Base-by-base conservation (phyloP, 306 rosid species). In the Biancaea sappan region DNA sequence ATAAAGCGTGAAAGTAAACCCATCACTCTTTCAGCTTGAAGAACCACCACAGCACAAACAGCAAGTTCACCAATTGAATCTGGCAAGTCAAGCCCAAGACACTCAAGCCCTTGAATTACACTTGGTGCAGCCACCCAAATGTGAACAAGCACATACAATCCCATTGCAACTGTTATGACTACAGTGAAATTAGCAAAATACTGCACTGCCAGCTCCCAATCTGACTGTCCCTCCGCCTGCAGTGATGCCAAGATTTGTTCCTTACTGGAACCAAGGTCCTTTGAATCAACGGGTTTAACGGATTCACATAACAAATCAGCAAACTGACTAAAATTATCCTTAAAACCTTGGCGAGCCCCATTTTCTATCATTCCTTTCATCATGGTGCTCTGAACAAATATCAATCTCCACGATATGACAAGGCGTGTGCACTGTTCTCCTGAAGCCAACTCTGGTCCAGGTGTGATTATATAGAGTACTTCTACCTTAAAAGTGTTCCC, bases 301-400 rank as follows among this genome's bases (percentile, higher is more conserved):
- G 56, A 85, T 74, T 86, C 90, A 72, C 91, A 91, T 80, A 94
- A 80, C 79, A 90, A 71, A 62, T 40, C 62, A 7, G 95, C 87
- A 83, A 74, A 94, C 71, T 89, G 94, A 48, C 86, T 92, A 66
- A 80, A 94, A 85, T 88, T 87, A 10, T 94, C 97, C 92, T 87
- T 94, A 79, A 94, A 80, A 70, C 98, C 97, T 84, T 90, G 97
- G 1, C 94, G 84, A 28, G 97, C 94, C 66, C 97, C 98, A 62
- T 76, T 84, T 85, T 94, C 98, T 77, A 94, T 94, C 94, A 91
- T 81, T 80, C 97, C 98, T 71, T 83, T 94, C 97, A 94, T 91
- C 98, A 94, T 90, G 77, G 98, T 94, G 86, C 92, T 90, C 80
- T 94, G 98, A 60, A 91, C 25, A 62, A 94, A 94, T 78, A 91